Evolutionary conservation across 768 basidiomycete genomes (phyloP), one percentile per base, ranked within the genome.

Genomic region (Russula sp.): DNA sequence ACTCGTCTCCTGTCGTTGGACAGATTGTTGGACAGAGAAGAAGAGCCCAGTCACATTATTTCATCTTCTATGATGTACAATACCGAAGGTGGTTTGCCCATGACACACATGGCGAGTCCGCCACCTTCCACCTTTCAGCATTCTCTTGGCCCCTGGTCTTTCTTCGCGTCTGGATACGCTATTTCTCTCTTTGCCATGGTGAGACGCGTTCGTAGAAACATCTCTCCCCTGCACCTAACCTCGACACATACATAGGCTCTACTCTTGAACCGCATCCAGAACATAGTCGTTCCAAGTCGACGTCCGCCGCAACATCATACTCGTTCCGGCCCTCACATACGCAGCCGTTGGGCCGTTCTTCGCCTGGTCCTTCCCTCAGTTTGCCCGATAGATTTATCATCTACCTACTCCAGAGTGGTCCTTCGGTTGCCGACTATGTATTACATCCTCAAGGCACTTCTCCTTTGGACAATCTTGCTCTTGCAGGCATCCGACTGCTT

Each of bases 111-210:
- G 56, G 57, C 46, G 14, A 56, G 52, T 62, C 54, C 65, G 24
- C 63, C 69, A 46, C 49, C 67, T 58, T 11, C 34, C 24, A 40
- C 63, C 61, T 64, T 65, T 52, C 56, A 49, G 73, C 63, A 69
- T 14, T 69, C 86, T 51, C 85, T 86, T 0, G 85, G 84, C 0
- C 87, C 86, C 0, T 87, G 84, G 81, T 84, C 80, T 0, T 91
- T 92, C 76, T 78, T 89, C 61, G 87, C 86, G 0, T 90, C 88
- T 18, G 82, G 86, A 2, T 92, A 92, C 72, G 83, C 87, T 67
- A 65, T 88, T 42, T 88, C 84, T 0, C 73, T 91, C 54, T 73
- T 90, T 67, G 68, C 85, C 36, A 83, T 89, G 84, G 89, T 88
- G 67, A 71, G 79, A 44, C 38, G 2, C 18, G 16, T 51, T 34